phyloP scores from a whole-genome alignment of 2,329 filamentous ascomycete species.

The Hortaea werneckii region DNA sequence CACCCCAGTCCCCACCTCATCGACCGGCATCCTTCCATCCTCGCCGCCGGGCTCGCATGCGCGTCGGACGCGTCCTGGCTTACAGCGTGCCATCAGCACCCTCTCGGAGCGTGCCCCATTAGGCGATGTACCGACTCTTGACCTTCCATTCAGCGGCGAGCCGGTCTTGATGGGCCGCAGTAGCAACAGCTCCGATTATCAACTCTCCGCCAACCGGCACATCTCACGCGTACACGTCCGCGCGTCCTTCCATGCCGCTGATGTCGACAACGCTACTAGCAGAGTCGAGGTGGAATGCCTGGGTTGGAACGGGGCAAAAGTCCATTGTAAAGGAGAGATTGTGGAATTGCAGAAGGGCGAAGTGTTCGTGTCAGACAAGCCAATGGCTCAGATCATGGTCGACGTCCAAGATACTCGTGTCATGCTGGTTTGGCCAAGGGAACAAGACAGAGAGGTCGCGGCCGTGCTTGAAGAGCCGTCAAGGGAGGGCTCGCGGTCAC shows the following conservation, averaged over 20 bases:
- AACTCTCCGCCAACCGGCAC: conserved; percentile 81
- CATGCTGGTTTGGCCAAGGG: conserved; percentile 73
- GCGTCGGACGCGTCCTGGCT: conserved; percentile 38
- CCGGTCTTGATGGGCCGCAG: conserved; percentile 80
- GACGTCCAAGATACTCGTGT: conserved; percentile 91
- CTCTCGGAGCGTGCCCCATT: conserved; percentile 75
- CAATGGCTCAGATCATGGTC: conserved; percentile 81
- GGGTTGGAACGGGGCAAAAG: conserved; percentile 90
- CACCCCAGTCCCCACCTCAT: conserved; percentile 87
- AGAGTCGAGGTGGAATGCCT: conserved; percentile 82
- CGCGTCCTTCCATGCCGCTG: conserved; percentile 67
- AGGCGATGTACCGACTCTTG: conserved; percentile 69
- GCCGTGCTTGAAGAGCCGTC: conserved; percentile 26
- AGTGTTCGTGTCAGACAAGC: conserved; percentile 80
- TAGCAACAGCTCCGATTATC: conserved; percentile 90
- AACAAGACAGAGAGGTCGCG: conserved; percentile 3
- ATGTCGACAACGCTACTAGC: conserved; percentile 57
- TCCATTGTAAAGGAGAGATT: conserved; percentile 81
- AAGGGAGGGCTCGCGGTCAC: conserved; percentile 51
- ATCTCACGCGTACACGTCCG: conserved; percentile 91
- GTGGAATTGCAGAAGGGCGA: conserved; percentile 83
- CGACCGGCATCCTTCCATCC: conserved; percentile 79
- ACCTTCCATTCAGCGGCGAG: conserved; percentile 73
- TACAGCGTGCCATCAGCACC: conserved; percentile 50
- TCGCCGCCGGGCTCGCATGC: conserved; percentile 44